phyloP scores from a whole-genome alignment of 257 asterid species.

The Euphrasia confusa region DNA sequence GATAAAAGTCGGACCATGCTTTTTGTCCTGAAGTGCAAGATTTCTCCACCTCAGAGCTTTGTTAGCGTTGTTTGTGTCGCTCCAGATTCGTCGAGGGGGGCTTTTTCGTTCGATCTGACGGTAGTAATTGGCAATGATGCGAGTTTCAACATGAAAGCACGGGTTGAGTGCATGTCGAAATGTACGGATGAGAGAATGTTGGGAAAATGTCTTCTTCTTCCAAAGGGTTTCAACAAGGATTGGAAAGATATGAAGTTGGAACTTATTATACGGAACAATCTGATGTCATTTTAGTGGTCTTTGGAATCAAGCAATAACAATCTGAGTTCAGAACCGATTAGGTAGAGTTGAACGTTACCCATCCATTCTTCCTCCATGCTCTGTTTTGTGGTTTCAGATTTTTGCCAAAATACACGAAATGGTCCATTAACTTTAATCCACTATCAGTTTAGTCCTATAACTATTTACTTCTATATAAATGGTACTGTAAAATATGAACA shows the following conservation, averaged over 20 bases:
- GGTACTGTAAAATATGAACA: too few species aligned
- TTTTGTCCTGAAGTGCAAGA: conserved; percentile 49
- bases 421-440: too few species aligned
- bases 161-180: conserved; percentile 33
- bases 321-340: too few species aligned
- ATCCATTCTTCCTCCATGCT: too few species aligned
- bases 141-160: conserved; percentile 34
- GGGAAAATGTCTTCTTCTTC: conserved; percentile 46
- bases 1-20: conserved; percentile 29
- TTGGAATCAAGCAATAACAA: conserved; percentile 75
- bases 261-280: conserved; percentile 46
- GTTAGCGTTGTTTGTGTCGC: conserved; percentile 42
- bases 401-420: too few species aligned
- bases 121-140: conserved; percentile 35
- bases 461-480: too few species aligned
- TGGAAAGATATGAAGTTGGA: conserved; percentile 33
- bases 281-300: conserved; percentile 48
- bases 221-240: conserved; percentile 25
- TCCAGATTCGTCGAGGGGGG: conserved; percentile 28
- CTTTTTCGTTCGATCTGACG: conserved; percentile 32
- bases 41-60: conserved; percentile 30
- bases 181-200: conserved; percentile 27
- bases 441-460: too few species aligned
- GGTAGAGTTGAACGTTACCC: too few species aligned
- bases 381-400: too few species aligned